Evolutionary conservation across 176 grass and related monocot genomes (phyloP), one percentile per base, ranked within the genome.

Genomic region (Carex pumila): DNA sequence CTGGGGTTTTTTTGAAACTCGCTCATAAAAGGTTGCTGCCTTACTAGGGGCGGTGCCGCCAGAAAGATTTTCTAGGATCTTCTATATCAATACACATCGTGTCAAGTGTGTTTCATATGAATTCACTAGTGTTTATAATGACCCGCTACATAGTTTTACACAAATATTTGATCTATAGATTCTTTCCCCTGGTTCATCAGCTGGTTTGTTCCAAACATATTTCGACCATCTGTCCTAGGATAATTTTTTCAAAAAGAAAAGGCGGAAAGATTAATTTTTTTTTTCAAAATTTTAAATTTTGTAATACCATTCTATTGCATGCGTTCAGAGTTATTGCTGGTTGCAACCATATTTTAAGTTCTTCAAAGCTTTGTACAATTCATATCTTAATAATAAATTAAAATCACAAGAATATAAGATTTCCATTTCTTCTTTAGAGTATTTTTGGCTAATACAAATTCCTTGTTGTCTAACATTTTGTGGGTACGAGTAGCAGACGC

Each of bases 201-300:
- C 39, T 66, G 78, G 62, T 50, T 1, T 61, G 50, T 59, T 81
- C 12, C 79, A 81, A 81, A 81, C 79, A 81, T 22, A 12, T 12
- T 2, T 50, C 47, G 47, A 50, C 47, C 47, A 10, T 1, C 9
- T 49, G 8, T 49, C 8, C 47, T 49, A 0, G 8, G 9, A 0
- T 9, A 11, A 49, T 11, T 11, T 49, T 49, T 49, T 49, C 9
- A 11, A 49, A 49, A 49, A 49, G 9, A 10, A 49, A 49, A 49
- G 11, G 45, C 0, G 9, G 11, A 49, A 49, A 49, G 11, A 9
- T 9, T 49, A 49, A 49, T 9, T 49, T 9, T 39, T 9, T 39
- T 39, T 39, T 39, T 39, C 37, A 39, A 39, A 39, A 6, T 39
- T 39, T 6, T 5, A 39, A 39, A 39, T 39, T 39, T 39, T 6